These are phyloP conservation scores for Vitis rotundifolia DNA, from an alignment of 164 flowering plant genomes.

Conservation along the genomic window DNA sequence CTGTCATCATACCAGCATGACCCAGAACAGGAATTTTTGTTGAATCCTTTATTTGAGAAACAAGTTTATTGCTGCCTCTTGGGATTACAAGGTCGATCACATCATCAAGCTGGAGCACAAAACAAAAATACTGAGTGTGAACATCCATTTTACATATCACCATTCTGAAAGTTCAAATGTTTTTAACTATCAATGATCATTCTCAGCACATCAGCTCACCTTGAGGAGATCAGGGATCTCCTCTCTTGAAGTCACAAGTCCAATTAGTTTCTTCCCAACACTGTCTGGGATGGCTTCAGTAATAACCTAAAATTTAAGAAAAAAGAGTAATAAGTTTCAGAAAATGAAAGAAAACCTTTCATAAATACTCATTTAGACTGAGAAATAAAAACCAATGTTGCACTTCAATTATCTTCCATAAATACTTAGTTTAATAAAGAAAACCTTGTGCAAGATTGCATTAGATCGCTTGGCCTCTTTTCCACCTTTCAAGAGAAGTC, in stretches of 20 bases:
- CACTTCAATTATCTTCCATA: neutral
- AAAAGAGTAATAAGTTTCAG: neutral
- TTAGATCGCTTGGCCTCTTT: slow-evolving; percentile 95
- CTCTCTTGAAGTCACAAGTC: slow-evolving; percentile 94
- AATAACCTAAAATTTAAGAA: slow-evolving; percentile 52
- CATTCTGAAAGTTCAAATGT: neutral
- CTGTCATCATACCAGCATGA: slow-evolving; percentile 76
- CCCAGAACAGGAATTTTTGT: slow-evolving; percentile 99
- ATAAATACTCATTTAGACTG: too few relatives aligned
- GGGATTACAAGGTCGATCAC: slow-evolving; percentile 99
- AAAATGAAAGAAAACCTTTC: neutral
- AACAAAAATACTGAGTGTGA: slow-evolving; percentile 3
- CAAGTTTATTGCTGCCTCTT: slow-evolving; percentile 98
- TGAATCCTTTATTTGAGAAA: slow-evolving; percentile 82
- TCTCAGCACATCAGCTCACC: slow-evolving; percentile 35
- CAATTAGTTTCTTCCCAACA: slow-evolving; percentile 83
- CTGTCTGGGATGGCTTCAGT: slow-evolving; percentile 74
- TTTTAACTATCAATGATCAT: neutral
- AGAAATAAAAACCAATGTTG: neutral
- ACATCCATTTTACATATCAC: neutral
- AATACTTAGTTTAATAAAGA: slow-evolving; percentile 2
- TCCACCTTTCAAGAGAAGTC: slow-evolving; percentile 95
- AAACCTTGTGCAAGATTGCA: slow-evolving; percentile 86
- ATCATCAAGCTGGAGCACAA: slow-evolving; percentile 84
- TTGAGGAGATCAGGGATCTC: slow-evolving; percentile 95